Conservation (phyloP, 148 eudicot species). For the Silene uniflora region DNA sequence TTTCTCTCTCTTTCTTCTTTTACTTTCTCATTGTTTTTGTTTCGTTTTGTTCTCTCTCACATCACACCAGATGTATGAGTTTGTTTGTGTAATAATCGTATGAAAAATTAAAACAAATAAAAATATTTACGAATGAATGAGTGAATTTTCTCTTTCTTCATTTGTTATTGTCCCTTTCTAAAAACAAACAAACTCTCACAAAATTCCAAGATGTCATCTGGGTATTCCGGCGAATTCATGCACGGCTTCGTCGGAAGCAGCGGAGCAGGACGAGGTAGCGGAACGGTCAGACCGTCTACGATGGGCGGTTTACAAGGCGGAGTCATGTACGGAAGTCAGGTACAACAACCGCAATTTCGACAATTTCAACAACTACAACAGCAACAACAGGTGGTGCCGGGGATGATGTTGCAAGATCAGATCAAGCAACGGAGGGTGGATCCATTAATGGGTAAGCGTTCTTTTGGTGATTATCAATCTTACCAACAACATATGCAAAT, state of each 20-base stretch:
- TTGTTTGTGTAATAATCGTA: neutral
- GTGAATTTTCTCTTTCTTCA: constrained; percentile 25
- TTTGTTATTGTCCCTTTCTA: constrained; percentile 19
- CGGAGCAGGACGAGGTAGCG: constrained; percentile 16
- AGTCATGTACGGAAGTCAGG: constrained; percentile 5
- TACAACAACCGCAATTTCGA: constrained; percentile 7
- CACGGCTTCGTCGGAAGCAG: constrained; percentile 29
- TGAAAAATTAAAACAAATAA: too few species aligned
- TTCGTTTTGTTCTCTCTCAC: neutral
- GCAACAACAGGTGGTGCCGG: neutral
- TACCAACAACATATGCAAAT: constrained; percentile 33
- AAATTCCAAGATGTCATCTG: constrained; percentile 45
- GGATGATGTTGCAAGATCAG: constrained; percentile 39
- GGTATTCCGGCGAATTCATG: constrained; percentile 45
- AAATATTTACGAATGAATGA: neutral
- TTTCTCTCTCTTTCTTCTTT: neutral
- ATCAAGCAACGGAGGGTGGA: constrained; percentile 44
- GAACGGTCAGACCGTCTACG: constrained; percentile 21
- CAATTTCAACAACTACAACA: constrained; percentile 6
- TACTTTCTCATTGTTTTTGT: neutral
- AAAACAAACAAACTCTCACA: neutral
- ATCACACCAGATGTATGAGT: constrained; percentile 2
- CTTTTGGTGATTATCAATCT: constrained; percentile 55
- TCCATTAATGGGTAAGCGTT: constrained; percentile 57
- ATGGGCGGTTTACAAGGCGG: constrained; percentile 30